A percentile compares a stretch with the other conserved stretches of the same genome.
Evolutionary conservation across 108 stramenopile genomes (phyloP).

Genomic region (Conticribra weissflogii): DNA sequence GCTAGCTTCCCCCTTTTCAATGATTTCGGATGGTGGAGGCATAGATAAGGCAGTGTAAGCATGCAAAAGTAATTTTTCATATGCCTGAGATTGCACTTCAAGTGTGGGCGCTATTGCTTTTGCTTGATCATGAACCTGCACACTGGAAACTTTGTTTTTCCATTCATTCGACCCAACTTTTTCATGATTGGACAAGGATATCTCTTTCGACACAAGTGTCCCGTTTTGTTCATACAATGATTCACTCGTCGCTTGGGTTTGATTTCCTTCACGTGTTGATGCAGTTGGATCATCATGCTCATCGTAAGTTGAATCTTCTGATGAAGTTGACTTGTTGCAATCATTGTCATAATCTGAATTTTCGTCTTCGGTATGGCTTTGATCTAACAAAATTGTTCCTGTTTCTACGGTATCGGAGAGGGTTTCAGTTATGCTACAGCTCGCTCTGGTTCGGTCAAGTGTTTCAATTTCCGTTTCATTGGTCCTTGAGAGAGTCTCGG

Average conservation of each 20-base stretch:
- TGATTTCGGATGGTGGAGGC: conserved; percentile 22
- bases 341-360: not conserved
- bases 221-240: conserved; percentile 4
- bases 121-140: not conserved
- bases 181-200: conserved; percentile 15
- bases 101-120: conserved; percentile 6
- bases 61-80: conserved; percentile 38
- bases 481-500: too few species aligned
- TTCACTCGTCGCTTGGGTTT: not conserved
- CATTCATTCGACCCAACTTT: conserved; percentile 15
- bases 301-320: conserved; percentile 11
- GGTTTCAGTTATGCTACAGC: not conserved
- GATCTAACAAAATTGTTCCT: not conserved
- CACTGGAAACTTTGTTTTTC: conserved; percentile 16
- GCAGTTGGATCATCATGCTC: conserved; percentile 10
- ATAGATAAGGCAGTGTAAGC: conserved; percentile 46
- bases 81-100: conserved; percentile 30
- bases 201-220: conserved; percentile 2
- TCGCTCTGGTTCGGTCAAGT: too few species aligned
- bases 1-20: conserved; percentile 29
- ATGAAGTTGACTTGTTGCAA: conserved; percentile 10
- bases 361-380: not conserved
- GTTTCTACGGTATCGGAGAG: not conserved
- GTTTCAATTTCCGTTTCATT: too few species aligned
- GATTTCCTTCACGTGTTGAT: conserved; percentile 2